These are phyloP conservation scores for Hemisphaericaspora xylanilytica DNA, from an alignment of 1,139 yeast species.

Conservation along the genomic window DNA sequence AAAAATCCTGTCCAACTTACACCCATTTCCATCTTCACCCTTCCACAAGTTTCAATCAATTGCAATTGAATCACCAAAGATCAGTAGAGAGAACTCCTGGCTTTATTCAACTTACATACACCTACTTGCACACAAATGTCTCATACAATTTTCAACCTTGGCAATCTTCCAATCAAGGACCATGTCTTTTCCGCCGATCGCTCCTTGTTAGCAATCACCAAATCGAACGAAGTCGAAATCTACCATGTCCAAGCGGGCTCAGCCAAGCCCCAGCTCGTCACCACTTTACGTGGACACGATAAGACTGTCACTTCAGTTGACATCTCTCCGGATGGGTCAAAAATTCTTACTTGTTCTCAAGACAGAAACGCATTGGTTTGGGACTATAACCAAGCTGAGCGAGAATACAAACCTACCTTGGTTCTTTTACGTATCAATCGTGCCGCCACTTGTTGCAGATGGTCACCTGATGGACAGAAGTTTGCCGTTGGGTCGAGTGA, in stretches of 20 bases:
- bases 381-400: slow-evolving; percentile 59
- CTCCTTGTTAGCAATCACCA: slow-evolving; percentile 74
- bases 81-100: slow-evolving; percentile 40
- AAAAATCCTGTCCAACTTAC: not conserved
- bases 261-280: slow-evolving; percentile 50
- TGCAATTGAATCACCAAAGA: slow-evolving; percentile 2
- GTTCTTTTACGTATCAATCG: slow-evolving; percentile 89
- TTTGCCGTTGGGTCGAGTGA: slow-evolving; percentile 98
- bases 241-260: too few relatives aligned
- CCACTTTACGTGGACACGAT: slow-evolving; percentile 81
- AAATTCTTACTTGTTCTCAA: slow-evolving; percentile 94
- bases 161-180: slow-evolving; percentile 84
- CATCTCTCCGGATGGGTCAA: slow-evolving; percentile 75
- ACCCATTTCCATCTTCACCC: not conserved
- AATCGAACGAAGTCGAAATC: slow-evolving; percentile 71
- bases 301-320: slow-evolving; percentile 95
- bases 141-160: slow-evolving; percentile 57
- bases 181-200: slow-evolving; percentile 80
- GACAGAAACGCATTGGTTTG: slow-evolving; percentile 97
- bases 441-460: slow-evolving; percentile 88
- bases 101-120: slow-evolving; percentile 3
- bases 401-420: slow-evolving; percentile 75
- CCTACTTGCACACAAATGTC: slow-evolving; percentile 19
- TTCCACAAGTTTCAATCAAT: not conserved
- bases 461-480: slow-evolving; percentile 92